Evolutionary conservation across 2,329 filamentous ascomycete species (phyloP), one percentile per base, ranked within the genome.

Genomic region (Claviceps cyperi): DNA sequence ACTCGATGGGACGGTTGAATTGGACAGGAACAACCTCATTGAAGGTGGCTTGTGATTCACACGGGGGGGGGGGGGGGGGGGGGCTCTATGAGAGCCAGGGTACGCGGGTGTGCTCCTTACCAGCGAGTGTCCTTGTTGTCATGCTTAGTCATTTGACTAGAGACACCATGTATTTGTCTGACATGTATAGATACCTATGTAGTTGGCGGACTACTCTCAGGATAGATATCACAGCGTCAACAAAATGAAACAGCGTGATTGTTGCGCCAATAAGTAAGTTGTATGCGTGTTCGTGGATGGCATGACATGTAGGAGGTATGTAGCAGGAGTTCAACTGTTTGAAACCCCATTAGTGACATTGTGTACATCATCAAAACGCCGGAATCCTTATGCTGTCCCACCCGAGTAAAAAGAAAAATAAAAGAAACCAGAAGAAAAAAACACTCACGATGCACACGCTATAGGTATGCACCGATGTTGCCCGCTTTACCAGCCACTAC

Each of bases 401-500:
- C 24, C 36, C 41, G 7, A 17, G 28, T n/a, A 24, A 17, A 7
- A 44, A 21, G 4, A 11, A 17, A 21, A 38, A 39, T 17, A 17
- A 19, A 9, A 24, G 8, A 28, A 15, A 28, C 15, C 15, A n/a
- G 17, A 9, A 15, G 4, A 36, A 14, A 5, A 15, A 32, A 19
- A 4, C 11, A 45, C 2, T 4, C 39, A 24, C 9, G 17, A 44
- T 19, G 5, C 19, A 17, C 14, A 17, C 13, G 8, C 39, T 44
- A 38, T 4, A 43, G 1, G 13, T 43, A 13, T 43, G 24, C 39
- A 36, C 28, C 32, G 5, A 11, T 15, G 19, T 36, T 37, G 24
- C 40, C 22, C 46, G 24, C 21, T 19, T n/a, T 60, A 76, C 72
- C 72, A 74, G 24, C 70, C 66, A n/a, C 69, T 68, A 2, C 74